A percentile compares a stretch with the other conserved stretches of the same genome.
phyloP scores from a whole-genome alignment of 108 stramenopile genomes.

The Aurantiochytrium sp. region DNA sequence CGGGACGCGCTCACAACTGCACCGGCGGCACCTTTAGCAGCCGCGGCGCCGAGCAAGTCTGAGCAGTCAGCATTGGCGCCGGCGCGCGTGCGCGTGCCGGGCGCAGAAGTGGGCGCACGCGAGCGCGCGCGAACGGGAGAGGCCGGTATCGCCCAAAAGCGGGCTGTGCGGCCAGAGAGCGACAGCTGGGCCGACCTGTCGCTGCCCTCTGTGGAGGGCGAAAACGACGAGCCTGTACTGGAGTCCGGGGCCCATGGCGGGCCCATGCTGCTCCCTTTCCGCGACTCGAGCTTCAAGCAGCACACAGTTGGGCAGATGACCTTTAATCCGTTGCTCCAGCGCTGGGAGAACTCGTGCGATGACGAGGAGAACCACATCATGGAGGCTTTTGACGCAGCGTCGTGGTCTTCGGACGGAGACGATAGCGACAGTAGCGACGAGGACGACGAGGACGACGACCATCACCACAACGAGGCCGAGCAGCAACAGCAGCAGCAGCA shows the following conservation, averaged over 20 bases:
- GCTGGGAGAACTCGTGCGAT: constrained; percentile 1
- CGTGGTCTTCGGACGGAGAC: constrained; percentile 14
- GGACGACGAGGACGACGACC: background rate
- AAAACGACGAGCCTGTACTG: background rate
- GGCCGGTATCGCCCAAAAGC: too few species aligned
- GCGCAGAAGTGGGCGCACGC: too few species aligned
- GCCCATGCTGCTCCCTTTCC: constrained; percentile 7
- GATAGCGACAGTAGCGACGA: background rate
- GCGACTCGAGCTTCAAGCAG: constrained; percentile 30
- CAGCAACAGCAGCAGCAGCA: too few species aligned
- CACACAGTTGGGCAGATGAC: constrained; percentile 21
- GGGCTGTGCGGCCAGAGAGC: background rate
- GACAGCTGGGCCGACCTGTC: background rate
- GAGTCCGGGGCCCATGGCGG: background rate
- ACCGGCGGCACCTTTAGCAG: background rate
- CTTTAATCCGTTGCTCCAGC: background rate
- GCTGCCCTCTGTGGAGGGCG: background rate
- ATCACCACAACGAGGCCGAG: background rate
- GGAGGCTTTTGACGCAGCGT: background rate
- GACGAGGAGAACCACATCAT: constrained; percentile 26
- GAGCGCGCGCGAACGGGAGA: too few species aligned
- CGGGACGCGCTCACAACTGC: too few species aligned
- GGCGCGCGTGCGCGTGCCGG: too few species aligned
- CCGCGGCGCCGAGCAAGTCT: background rate
- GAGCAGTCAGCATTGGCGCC: background rate